A percentile compares a stretch with the other conserved stretches of the same genome.
Conservation (phyloP, 306 rosid genomes). For the Hylodesmum podocarpum region DNA sequence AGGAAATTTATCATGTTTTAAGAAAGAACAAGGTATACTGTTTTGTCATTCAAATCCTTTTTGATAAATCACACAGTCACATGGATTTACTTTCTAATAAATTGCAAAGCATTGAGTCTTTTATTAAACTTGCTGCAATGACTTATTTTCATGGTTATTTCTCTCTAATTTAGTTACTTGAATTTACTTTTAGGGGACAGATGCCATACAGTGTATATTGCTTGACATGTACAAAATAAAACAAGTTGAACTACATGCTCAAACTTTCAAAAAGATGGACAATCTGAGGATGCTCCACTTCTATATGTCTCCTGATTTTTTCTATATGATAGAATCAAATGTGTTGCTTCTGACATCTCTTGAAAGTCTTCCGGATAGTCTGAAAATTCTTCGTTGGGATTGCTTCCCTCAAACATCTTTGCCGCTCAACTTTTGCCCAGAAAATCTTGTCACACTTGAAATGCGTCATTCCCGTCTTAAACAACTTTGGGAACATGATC, state of each 20-base stretch:
- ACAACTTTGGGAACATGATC: conserved; percentile 24
- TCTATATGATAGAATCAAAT: neutral
- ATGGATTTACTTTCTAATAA: neutral
- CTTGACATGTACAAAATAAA: neutral
- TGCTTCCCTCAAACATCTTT: conserved; percentile 6
- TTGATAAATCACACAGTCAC: neutral
- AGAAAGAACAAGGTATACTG: conserved; percentile 16
- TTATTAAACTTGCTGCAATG: neutral
- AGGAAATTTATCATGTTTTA: conserved; percentile 20
- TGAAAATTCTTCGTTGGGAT: conserved; percentile 27
- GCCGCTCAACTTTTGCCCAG: neutral
- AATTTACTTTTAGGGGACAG: conserved; percentile 30
- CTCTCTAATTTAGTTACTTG: neutral
- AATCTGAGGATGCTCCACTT: conserved; percentile 27
- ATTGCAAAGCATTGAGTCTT: neutral
- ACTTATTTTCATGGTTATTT: neutral
- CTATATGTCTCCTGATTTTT: neutral
- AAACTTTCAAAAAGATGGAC: conserved; percentile 25
- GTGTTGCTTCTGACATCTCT: neutral
- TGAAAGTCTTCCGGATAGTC: neutral
- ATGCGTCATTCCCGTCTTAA: conserved; percentile 6
- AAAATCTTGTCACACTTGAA: conserved; percentile 16
- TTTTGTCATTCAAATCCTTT: neutral
- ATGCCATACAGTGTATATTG: conserved; percentile 15
- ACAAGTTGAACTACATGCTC: neutral